phyloP scores from a whole-genome alignment of 441 rosid species.

The Corymbia citriodora region DNA sequence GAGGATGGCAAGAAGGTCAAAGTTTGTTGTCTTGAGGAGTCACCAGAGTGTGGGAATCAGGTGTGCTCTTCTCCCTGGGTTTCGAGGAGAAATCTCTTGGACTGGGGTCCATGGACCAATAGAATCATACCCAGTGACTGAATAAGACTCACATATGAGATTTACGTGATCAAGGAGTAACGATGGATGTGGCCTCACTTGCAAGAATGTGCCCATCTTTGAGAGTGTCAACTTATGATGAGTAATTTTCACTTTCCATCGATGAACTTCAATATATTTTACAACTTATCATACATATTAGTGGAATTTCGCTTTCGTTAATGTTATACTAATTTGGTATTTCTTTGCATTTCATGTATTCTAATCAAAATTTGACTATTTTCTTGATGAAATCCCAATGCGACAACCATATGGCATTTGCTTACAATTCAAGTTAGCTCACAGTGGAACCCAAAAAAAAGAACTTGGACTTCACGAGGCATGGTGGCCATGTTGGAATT shows the following conservation, averaged over 20 bases:
- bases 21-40: neutral
- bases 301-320: neutral
- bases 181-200: too few species aligned
- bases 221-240: neutral
- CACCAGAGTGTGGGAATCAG: neutral
- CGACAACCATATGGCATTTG: accelerated
- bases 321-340: neutral
- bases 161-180: neutral
- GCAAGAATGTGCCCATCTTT: too few species aligned
- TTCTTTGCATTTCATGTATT: neutral
- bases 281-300: neutral
- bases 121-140: neutral
- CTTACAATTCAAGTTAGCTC: neutral
- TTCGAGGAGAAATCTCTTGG: neutral
- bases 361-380: neutral
- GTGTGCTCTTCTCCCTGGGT: neutral
- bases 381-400: accelerated
- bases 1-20: neutral
- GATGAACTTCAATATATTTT: neutral
- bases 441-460: accelerated
- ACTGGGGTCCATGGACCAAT: neutral
- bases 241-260: neutral
- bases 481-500: neutral
- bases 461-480: neutral
- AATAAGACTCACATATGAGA: neutral